Conservation (phyloP, 352 stramenopile species). For the Pythium angustatum region DNA sequence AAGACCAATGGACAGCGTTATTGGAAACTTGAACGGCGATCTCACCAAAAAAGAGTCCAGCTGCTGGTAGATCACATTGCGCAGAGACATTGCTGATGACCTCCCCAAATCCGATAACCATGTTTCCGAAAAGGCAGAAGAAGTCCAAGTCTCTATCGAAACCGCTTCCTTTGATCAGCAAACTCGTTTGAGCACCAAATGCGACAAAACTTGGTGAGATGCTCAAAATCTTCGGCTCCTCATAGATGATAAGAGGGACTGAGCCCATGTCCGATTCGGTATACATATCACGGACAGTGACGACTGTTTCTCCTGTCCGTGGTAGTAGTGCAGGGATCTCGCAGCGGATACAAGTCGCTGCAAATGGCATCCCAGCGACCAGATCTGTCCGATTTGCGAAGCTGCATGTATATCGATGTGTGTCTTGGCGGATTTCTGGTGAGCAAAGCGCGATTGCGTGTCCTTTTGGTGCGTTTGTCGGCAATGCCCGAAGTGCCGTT, state of each 20-base stretch:
- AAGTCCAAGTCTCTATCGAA: constrained; percentile 19
- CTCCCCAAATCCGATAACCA: background rate
- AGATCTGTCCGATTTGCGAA: background rate
- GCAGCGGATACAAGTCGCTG: constrained; percentile 15
- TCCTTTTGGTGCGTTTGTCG: background rate
- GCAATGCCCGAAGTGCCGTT: background rate
- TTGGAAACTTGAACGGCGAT: constrained; percentile 22
- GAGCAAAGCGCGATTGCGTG: constrained; percentile 8
- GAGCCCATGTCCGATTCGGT: constrained; percentile 1
- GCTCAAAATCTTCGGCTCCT: constrained; percentile 1
- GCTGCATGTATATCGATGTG: constrained; percentile 11
- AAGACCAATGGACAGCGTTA: constrained; percentile 23
- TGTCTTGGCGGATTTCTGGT: constrained; percentile 2
- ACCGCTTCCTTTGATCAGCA: constrained; percentile 12
- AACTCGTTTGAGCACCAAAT: background rate
- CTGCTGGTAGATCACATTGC: background rate
- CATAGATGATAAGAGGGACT: constrained; percentile 7
- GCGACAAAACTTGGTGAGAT: constrained; percentile 3
- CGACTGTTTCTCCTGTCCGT: background rate
- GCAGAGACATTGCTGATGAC: background rate
- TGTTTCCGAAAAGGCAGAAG: constrained; percentile 5
- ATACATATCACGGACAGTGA: background rate
- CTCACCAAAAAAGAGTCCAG: background rate
- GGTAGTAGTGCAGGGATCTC: background rate
- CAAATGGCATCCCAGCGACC: background rate